Evolutionary conservation across 139 green algal genomes (phyloP).

Genomic region (Tetraselmis striata): DNA sequence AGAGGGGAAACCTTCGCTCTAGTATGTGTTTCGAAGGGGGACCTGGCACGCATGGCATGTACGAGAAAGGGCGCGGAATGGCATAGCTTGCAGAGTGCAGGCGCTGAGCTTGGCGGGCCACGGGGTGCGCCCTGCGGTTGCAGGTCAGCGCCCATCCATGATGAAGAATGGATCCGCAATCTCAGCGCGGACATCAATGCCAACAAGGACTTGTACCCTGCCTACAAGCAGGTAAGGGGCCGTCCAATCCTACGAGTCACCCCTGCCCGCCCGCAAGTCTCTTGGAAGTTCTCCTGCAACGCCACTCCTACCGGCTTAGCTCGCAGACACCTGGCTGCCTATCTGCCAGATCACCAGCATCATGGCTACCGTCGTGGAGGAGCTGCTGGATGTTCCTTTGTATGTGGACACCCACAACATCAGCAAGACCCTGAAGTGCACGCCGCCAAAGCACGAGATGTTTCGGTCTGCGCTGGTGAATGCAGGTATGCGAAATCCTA

Average conservation of each 20-base stretch:
- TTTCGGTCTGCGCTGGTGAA: slow-evolving; percentile 89
- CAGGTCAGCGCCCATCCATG: neutral
- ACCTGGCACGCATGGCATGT: neutral
- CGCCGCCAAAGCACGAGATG: slow-evolving; percentile 48
- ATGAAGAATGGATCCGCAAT: neutral
- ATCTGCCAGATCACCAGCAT: slow-evolving; percentile 58
- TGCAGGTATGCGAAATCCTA: slow-evolving; percentile 65
- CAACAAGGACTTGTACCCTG: slow-evolving; percentile 20
- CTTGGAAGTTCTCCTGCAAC: too few relatives aligned
- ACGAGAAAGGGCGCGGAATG: neutral
- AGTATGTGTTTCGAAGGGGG: slow-evolving; percentile 45
- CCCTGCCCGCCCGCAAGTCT: too few relatives aligned
- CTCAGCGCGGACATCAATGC: slow-evolving; percentile 1
- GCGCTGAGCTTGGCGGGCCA: neutral
- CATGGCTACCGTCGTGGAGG: slow-evolving; percentile 65
- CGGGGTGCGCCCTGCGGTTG: too few relatives aligned
- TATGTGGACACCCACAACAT: slow-evolving; percentile 78
- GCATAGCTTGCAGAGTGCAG: neutral
- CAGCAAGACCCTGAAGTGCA: slow-evolving; percentile 65
- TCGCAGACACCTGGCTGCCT: too few relatives aligned
- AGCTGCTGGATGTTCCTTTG: slow-evolving; percentile 78
- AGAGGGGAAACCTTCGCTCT: too few relatives aligned
- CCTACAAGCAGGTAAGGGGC: neutral
- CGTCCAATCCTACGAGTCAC: too few relatives aligned
- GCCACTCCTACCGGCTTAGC: too few relatives aligned